These are phyloP conservation scores for Sphaceloma murrayae DNA, from an alignment of 2,329 filamentous ascomycete genomes.

Conservation along the genomic window DNA sequence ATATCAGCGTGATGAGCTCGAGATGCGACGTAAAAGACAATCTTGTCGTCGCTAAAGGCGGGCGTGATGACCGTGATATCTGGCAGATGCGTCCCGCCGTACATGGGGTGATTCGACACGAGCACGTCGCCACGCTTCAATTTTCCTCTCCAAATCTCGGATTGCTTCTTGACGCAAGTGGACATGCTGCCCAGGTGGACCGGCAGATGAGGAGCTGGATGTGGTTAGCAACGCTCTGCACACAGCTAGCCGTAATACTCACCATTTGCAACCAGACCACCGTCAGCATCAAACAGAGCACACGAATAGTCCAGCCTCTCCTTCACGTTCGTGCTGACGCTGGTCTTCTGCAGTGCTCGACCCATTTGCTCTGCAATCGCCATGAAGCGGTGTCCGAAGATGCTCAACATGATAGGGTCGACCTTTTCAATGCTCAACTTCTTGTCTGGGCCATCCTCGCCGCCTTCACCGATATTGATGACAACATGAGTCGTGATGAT, in stretches of 20 bases:
- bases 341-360: conserved; percentile 66
- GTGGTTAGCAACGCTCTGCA: background rate
- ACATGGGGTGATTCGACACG: conserved; percentile 76
- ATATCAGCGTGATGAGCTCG: conserved; percentile 78
- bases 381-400: conserved; percentile 78
- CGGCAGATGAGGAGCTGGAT: conserved; percentile 58
- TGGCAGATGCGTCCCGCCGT: conserved; percentile 72
- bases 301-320: conserved; percentile 77
- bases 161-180: conserved; percentile 71
- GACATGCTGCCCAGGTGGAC: conserved; percentile 78
- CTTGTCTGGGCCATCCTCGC: conserved; percentile 37
- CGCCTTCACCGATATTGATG: conserved; percentile 62
- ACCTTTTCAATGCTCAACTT: conserved; percentile 47
- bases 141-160: conserved; percentile 69
- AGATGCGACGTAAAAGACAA: conserved; percentile 74
- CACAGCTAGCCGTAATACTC: background rate
- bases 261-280: conserved; percentile 64
- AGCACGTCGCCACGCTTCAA: conserved; percentile 71
- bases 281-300: conserved; percentile 66
- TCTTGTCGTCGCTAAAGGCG: conserved; percentile 63
- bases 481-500: conserved; percentile 81
- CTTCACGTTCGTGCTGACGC: conserved; percentile 71
- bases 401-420: conserved; percentile 66
- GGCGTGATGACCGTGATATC: conserved; percentile 76
- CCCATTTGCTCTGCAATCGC: conserved; percentile 81